phyloP scores from a whole-genome alignment of 2,329 filamentous ascomycete genomes.

The Aspergillus vadensis region DNA sequence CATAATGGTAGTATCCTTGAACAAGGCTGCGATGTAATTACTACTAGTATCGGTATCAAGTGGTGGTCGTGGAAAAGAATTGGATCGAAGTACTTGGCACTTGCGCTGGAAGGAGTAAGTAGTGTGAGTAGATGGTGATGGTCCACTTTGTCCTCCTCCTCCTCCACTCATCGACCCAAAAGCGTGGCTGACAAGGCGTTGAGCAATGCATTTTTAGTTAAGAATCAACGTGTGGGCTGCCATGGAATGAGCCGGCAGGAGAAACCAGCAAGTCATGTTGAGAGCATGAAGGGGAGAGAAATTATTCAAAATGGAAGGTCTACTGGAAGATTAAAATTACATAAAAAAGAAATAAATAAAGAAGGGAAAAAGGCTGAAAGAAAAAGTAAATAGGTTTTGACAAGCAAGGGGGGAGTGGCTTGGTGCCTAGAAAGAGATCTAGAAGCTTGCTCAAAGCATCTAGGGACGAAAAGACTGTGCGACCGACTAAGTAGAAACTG shows the following conservation, averaged over 20 bases:
- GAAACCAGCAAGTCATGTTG: background rate
- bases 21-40: too few species aligned
- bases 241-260: background rate
- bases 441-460: slow-evolving; percentile 3
- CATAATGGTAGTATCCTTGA: too few species aligned
- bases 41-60: too few species aligned
- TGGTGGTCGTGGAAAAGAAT: too few species aligned
- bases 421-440: slow-evolving; percentile 3
- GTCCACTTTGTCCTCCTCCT: too few species aligned
- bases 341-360: background rate
- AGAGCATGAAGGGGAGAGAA: too few species aligned
- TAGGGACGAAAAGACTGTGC: background rate
- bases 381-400: background rate
- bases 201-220: background rate
- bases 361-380: background rate
- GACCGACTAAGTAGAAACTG: too few species aligned
- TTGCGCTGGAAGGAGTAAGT: too few species aligned
- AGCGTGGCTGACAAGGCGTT: background rate
- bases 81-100: too few species aligned
- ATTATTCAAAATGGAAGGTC: too few species aligned
- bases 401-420: background rate
- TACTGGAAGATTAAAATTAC: too few species aligned
- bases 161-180: too few species aligned
- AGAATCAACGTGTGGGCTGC: background rate
- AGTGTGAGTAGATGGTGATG: background rate